Percentiles rank a stretch among this genome's conserved stretches.
These are phyloP conservation scores for Globisporangium cylindrosporum DNA, from an alignment of 352 stramenopile species.

Conservation along the genomic window DNA sequence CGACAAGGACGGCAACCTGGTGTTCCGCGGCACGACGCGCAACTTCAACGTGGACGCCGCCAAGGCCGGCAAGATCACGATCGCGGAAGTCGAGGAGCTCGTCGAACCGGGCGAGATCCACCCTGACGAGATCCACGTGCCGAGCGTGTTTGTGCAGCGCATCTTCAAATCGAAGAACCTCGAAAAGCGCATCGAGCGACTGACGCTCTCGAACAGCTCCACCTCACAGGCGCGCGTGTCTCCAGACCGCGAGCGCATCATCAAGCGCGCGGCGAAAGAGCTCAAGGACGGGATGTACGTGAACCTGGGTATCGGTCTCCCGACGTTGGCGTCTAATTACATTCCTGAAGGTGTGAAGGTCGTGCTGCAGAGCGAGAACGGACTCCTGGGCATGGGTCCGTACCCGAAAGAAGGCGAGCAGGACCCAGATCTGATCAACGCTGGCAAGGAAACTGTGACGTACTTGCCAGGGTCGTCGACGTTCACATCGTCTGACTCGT, in stretches of 20 bases:
- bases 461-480: constrained; percentile 90
- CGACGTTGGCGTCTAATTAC: constrained; percentile 95
- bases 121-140: constrained; percentile 93
- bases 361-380: constrained; percentile 96
- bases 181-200: constrained; percentile 94
- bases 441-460: constrained; percentile 96
- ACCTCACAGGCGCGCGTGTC: constrained; percentile 66
- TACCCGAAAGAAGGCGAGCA: constrained; percentile 87
- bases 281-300: constrained; percentile 96
- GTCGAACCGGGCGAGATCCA: constrained; percentile 92
- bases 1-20: constrained; percentile 94
- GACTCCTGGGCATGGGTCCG: constrained; percentile 92
- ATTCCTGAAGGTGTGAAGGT: constrained; percentile 93
- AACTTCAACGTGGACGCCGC: constrained; percentile 97
- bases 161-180: constrained; percentile 89
- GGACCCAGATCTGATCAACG: constrained; percentile 96
- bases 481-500: constrained; percentile 94
- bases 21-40: constrained; percentile 93
- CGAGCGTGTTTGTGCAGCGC: constrained; percentile 95
- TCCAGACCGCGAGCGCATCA: constrained; percentile 89
- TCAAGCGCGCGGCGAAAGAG: constrained; percentile 89
- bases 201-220: constrained; percentile 81
- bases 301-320: constrained; percentile 96
- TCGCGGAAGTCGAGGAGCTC: constrained; percentile 95
- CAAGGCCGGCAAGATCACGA: constrained; percentile 91